Evolutionary conservation across 257 asterid species (phyloP).

Genomic region (Henckelia pumila): DNA sequence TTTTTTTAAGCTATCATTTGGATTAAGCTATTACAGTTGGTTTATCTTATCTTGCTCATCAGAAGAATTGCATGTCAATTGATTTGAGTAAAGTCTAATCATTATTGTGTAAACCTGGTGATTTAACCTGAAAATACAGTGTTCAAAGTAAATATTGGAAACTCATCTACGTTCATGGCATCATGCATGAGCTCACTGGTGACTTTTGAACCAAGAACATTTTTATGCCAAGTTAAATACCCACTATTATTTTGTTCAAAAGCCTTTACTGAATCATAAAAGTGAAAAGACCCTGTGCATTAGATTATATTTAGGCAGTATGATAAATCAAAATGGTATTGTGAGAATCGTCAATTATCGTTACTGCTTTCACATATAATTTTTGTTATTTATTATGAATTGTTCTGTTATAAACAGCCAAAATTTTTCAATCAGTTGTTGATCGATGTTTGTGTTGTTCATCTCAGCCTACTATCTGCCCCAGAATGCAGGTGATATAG

Average conservation of each 20-base stretch:
- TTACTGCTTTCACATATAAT: slow-evolving; percentile 2
- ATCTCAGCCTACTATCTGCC: slow-evolving; percentile 91
- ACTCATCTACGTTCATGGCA: background rate
- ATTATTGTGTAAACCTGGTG: background rate
- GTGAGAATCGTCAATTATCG: background rate
- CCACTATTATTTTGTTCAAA: background rate
- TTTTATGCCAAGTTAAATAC: background rate
- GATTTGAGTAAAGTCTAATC: background rate
- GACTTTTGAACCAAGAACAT: no score
- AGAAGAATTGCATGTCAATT: slow-evolving; percentile 1
- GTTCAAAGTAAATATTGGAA: background rate
- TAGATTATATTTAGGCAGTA: background rate
- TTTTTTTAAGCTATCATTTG: background rate
- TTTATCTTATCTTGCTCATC: slow-evolving; percentile 8
- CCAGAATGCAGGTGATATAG: slow-evolving; percentile 90
- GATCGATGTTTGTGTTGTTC: slow-evolving; percentile 30
- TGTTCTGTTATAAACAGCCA: slow-evolving; percentile 4
- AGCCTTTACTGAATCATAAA: slow-evolving; percentile 10
- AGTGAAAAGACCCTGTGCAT: background rate
- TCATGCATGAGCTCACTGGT: background rate
- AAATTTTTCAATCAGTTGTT: slow-evolving; percentile 17
- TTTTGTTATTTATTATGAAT: background rate
- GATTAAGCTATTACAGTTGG: slow-evolving; percentile 4
- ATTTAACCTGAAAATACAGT: background rate
- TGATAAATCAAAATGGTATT: background rate